Base-by-base conservation (phyloP, 305 asterid species). In the Coffea humblotiana region DNA sequence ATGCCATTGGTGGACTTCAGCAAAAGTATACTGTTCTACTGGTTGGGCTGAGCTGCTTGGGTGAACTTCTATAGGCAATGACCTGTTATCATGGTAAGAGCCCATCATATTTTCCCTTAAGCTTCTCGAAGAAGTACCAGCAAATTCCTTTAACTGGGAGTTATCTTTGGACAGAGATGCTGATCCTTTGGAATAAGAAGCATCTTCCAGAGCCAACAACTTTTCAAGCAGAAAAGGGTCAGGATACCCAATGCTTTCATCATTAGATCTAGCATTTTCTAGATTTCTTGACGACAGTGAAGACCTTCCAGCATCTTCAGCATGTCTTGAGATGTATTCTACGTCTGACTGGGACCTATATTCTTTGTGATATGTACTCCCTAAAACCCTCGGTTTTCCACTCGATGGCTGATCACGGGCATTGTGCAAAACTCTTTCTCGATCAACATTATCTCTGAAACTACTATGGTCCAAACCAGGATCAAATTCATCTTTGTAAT, bases 191-290 rank as follows among this genome's bases (percentile, higher is more conserved):
- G 6, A 43, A 72, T 76, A 79, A 21, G 81, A 75, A 64, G 75
- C 63, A 72, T 83, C 78, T 79, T 78, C 72, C 43, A 63, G 70
- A 23, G 77, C 83, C 12, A 82, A 69, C 80, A 78, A 69, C 66
- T 75, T 81, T 32, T 75, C 80, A 14, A 72, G 65, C 15, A 78
- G 80, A 60, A 49, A 74, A 70, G 85, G 82, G 48, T 83, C 84
- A 37, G 85, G 82, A 65, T 83, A 81, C 58, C 10, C 19, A 72
- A 71, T 12, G 19, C 43, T 69, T 68, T 70, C 83, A 75, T 77
- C 49, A 29, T 65, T 52, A 64, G 37, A 56, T 68, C 82, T 61
- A 8, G 60, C 61, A 25, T 16, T 3, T 13, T 61, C 79, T 25
- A 56, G 27, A 76, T 76, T 61, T 21, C 79, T 61, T 3, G 29